These are phyloP conservation scores for Gossypium schwendimanii DNA, from an alignment of 441 rosid species.

Conservation along the genomic window DNA sequence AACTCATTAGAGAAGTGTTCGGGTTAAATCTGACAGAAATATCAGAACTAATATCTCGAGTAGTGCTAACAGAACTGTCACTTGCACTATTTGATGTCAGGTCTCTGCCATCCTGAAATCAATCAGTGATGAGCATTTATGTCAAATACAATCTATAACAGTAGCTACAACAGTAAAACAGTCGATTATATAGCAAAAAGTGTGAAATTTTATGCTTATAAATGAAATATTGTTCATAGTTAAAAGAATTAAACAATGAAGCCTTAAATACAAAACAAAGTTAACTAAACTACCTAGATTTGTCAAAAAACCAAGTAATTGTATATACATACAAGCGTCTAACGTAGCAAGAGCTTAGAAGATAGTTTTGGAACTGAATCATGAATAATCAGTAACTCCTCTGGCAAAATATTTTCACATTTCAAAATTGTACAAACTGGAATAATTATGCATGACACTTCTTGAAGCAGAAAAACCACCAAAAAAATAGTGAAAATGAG, in stretches of 20 bases:
- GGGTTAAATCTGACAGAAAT: constrained; percentile 45
- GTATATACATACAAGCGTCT: background rate
- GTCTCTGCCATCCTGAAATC: constrained; percentile 77
- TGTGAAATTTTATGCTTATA: background rate
- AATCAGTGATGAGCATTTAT: constrained; percentile 17
- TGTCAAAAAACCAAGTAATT: background rate
- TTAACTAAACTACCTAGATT: background rate
- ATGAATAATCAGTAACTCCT: background rate
- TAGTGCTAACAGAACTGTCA: constrained; percentile 62
- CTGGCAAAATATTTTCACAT: background rate
- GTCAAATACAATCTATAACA: constrained; percentile 1
- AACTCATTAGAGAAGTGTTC: constrained; percentile 44
- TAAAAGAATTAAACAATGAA: background rate
- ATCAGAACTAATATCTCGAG: constrained; percentile 64
- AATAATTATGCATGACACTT: background rate
- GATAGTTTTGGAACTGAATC: background rate
- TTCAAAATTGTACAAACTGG: background rate
- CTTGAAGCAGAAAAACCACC: background rate
- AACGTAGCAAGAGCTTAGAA: background rate
- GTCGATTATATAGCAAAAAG: background rate
- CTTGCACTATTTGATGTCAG: constrained; percentile 75
- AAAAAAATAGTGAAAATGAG: background rate
- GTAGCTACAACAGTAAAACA: background rate
- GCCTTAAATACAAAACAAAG: background rate
- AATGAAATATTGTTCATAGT: background rate